Base-by-base conservation (phyloP, 257 asterid species). In the Solanum chilense region DNA sequence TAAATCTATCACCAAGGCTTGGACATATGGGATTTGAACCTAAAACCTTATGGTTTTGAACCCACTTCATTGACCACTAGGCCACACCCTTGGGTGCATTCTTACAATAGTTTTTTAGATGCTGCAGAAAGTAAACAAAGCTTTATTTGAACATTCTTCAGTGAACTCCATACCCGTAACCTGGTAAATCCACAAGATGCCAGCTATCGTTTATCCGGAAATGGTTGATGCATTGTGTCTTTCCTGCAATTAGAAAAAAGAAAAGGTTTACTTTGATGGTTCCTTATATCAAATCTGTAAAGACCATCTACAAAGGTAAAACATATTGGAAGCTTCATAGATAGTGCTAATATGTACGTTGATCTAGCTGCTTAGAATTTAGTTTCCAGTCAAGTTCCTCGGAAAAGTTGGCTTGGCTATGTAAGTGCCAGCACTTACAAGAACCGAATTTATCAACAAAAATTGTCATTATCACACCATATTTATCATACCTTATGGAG, bases 191-290 rank as follows among this genome's bases (percentile, higher is more conserved):
- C 86, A 95, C 99, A 78, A 97, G 95, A 91, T 96, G 93, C 99
- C 99, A 97, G 93, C 95, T 92, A 76, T 93, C 96, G 31, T 96
- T 95, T 12, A 97, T 92, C 86, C 94, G 95, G 82, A 97, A 97
- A 92, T 97, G 99, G 93, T 97, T 97, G 91, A 97, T 97, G 91
- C 99, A 97, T 87, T 97, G 99, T 41, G 99, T 97, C 93, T 97
- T 97, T 85, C 99, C 99, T 97, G 98, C 91, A 93, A 91, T 73
- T 64, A 82, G 45, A n/a, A 71, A 83, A 80, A 52, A 71, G 8
- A 39, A 18, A 25, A 58, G 66, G 66, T 35, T 71, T 49, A 86
- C 42, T 80, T 80, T 29, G 18, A 29, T 52, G 68, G 85, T 11
- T 49, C 42, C 85, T 52, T 31, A 33, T 77, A 33, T 45, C 42